A percentile compares a stretch with the other conserved stretches of the same genome.
Evolutionary conservation across 768 basidiomycete species (phyloP).

Genomic region (Pleurotus citrinopileatus): DNA sequence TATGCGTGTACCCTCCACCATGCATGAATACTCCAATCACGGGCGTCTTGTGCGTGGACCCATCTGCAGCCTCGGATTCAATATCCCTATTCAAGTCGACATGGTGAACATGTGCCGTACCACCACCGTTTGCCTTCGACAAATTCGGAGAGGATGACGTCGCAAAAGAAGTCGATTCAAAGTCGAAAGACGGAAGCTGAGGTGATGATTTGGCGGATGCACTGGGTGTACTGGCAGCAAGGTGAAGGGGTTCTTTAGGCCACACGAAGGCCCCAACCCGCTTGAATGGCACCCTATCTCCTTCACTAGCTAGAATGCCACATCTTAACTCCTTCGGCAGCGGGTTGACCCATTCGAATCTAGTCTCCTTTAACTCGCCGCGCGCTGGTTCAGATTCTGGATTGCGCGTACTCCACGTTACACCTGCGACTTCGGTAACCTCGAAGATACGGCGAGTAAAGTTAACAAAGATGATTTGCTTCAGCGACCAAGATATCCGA

Average conservation of each 20-base stretch:
- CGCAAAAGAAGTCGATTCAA: no score
- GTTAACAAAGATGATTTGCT: slow-evolving; percentile 47
- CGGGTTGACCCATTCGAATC: slow-evolving; percentile 47
- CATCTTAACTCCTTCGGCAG: slow-evolving; percentile 37
- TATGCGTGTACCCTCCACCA: no score
- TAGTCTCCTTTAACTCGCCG: slow-evolving; percentile 37
- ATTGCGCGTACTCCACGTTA: slow-evolving; percentile 50
- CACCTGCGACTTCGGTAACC: slow-evolving; percentile 54
- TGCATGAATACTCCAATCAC: slow-evolving; percentile 50
- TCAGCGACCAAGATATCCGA: slow-evolving; percentile 45
- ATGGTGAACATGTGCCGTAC: no score
- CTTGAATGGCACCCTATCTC: slow-evolving; percentile 34
- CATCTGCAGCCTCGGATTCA: slow-evolving; percentile 47
- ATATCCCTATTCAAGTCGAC: no score
- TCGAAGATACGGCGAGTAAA: slow-evolving; percentile 51
- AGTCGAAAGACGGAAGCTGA: no score
- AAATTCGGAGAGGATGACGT: no score
- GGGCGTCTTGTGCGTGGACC: slow-evolving; percentile 20
- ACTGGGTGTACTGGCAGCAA: no score
- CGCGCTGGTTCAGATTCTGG: slow-evolving; percentile 35
- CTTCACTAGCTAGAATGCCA: slow-evolving; percentile 33
- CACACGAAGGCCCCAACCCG: slow-evolving; percentile 45
- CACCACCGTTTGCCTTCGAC: no score
- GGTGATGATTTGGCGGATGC: no score
- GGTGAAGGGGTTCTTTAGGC: no score